A percentile compares a stretch with the other conserved stretches of the same genome.
Conservation (phyloP, 352 stramenopile species). For the Saprolegnia diclina region DNA sequence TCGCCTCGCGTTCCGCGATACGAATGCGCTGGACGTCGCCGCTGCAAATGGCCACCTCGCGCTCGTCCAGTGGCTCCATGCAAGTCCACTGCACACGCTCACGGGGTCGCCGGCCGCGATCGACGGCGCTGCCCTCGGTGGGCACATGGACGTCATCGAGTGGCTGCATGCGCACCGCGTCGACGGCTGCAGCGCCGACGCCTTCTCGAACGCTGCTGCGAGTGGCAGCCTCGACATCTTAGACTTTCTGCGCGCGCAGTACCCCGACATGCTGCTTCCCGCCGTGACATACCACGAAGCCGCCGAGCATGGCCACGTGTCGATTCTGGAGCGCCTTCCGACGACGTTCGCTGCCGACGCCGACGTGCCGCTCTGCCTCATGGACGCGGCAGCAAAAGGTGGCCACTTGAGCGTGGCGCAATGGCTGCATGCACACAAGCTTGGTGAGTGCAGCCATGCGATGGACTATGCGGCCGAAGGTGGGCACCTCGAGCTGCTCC, state of each 20-base stretch:
- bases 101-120: constrained; percentile 18
- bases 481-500: constrained; percentile 36
- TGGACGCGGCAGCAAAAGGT: constrained; percentile 33
- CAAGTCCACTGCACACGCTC: constrained; percentile 27
- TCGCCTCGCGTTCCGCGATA: background rate
- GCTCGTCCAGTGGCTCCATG: constrained; percentile 31
- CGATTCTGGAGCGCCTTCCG: background rate
- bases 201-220: constrained; percentile 40
- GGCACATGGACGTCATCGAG: constrained; percentile 27
- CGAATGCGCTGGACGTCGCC: constrained; percentile 34
- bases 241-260: constrained; percentile 28
- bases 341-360: constrained; percentile 13
- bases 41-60: constrained; percentile 31
- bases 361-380: constrained; percentile 14
- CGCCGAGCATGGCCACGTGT: constrained; percentile 27
- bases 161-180: constrained; percentile 29
- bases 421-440: constrained; percentile 32
- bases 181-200: constrained; percentile 33
- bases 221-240: constrained; percentile 33
- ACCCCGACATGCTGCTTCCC: constrained; percentile 16
- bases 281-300: constrained; percentile 21
- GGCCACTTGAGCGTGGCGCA: constrained; percentile 32
- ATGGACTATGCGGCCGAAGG: constrained; percentile 32
- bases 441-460: constrained; percentile 21
- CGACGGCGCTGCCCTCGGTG: constrained; percentile 20